Conservation (phyloP, 2,329 filamentous ascomycete species). For the Penicillium sp. region DNA sequence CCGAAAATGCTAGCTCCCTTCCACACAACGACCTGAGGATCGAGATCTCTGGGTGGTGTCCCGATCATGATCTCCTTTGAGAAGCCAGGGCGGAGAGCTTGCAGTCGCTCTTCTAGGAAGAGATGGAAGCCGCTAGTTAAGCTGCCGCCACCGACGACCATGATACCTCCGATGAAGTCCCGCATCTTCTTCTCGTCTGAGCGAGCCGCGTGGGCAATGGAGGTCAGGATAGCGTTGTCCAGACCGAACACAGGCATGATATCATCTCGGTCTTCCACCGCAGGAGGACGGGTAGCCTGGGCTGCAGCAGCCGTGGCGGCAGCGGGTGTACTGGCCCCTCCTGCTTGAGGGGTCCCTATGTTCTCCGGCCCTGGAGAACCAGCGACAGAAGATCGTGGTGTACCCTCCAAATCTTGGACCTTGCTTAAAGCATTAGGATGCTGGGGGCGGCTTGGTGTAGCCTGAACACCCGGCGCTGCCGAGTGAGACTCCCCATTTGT, state of each 20-base stretch:
- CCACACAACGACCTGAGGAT: slow-evolving; percentile 96
- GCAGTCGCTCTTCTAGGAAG: slow-evolving; percentile 78
- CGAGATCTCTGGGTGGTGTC: slow-evolving; percentile 81
- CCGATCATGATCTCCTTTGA: slow-evolving; percentile 67
- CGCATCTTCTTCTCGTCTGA: slow-evolving; percentile 90
- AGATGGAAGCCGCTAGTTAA: slow-evolving; percentile 77
- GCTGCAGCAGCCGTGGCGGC: slow-evolving; percentile 31
- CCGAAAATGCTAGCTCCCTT: slow-evolving; percentile 97
- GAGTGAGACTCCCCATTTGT: slow-evolving; percentile 40
- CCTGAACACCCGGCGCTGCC: slow-evolving; percentile 31
- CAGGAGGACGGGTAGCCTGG: slow-evolving; percentile 41
- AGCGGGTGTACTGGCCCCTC: slow-evolving; percentile 43
- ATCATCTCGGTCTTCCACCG: slow-evolving; percentile 66
- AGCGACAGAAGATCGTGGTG: slow-evolving; percentile 80
- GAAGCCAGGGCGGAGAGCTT: slow-evolving; percentile 60
- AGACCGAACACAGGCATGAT: slow-evolving; percentile 80
- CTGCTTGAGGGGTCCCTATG: slow-evolving; percentile 62
- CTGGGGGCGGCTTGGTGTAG: slow-evolving; percentile 53
- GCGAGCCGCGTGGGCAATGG: slow-evolving; percentile 80
- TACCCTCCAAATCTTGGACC: slow-evolving; percentile 67
- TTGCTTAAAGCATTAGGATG: slow-evolving; percentile 69
- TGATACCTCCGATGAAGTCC: slow-evolving; percentile 85
- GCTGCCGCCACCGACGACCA: slow-evolving; percentile 82
- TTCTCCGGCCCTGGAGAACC: slow-evolving; percentile 84
- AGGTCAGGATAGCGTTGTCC: slow-evolving; percentile 84